Evolutionary conservation across 2,329 filamentous ascomycete species (phyloP), one percentile per base, ranked within the genome.

Genomic region (Aspergillus novofumigatus): DNA sequence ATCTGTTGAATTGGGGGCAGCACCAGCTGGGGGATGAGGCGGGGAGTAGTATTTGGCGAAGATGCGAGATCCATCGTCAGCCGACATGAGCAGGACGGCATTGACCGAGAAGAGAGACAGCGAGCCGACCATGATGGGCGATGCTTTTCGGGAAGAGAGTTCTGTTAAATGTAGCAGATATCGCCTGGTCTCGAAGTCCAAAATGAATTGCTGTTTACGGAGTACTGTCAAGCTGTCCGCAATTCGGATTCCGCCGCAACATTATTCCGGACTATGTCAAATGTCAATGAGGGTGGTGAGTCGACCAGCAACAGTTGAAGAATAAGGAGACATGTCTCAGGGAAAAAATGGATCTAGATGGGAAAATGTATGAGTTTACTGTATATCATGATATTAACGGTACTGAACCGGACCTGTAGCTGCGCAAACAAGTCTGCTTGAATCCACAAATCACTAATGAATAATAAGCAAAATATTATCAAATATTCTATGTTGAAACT

Each of bases 41-140:
- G 86, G 81, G 60, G 80, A 82, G 82, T 93, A 96, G 84, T 96
- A 96, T 81, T 97, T 97, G 71, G 92, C 86, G 75, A 96, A 91
- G 78, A 97, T 90, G 75, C 93, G 86, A 59, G 89, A 89, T 72
- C 90, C 90, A 75, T 97, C 93, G 77, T 96, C 91, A 60, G 88
- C 87, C 69, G 88, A 86, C 72, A 92, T 86, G 67, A 92, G 86
- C 65, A 91, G 82, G 73, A 92, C 83, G 71, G 89, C 89, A 75
- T 90, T 88, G 71, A 92, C 83, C 69, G 87, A 86, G 79, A 89
- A 88, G 48, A 92, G 83, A 62, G 87, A 88, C 79, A 91, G 86
- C 77, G 86, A 85, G 62, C 87, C 86, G 65, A 87, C 84, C 89
- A 92, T 91, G 61, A 58, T 78, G 72, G 64, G 60, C 58, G 54